Evolutionary conservation across 495 filamentous ascomycete species (phyloP), one percentile per base, ranked within the genome.

Genomic region (Poronia punctata): DNA sequence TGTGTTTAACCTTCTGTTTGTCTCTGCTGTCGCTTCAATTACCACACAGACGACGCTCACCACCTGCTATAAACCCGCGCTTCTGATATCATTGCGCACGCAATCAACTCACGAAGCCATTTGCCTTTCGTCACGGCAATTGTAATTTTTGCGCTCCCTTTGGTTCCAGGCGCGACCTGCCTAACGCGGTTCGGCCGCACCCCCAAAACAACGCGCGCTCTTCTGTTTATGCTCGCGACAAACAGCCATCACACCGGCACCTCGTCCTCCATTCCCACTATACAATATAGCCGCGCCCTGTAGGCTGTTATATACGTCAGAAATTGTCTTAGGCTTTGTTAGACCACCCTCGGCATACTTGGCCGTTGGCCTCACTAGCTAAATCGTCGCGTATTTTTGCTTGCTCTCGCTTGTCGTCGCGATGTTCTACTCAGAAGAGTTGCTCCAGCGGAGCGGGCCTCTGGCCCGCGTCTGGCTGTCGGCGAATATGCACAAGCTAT

Each of bases 381-480:
- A n/a, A n/a, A n/a, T n/a, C n/a, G n/a, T n/a, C n/a, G n/a, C n/a
- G n/a, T n/a, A n/a, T n/a, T n/a, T n/a, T n/a, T 59, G 56, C 38
- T 40, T 46, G 45, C 40, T 43, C 16, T 35, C 46, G 62, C 53
- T 60, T 63, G 64, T 61, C 51, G 35, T 52, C 73, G 67, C 61
- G 59, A 98, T 98, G 92, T 98, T 98, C 70, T 98, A 95, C 66
- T 95, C 92, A 16, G 90, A 95, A 70, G 88, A 88, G 32, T 78
- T 98, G 41, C 79, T 98, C 46, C 89, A 88, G 39, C 92, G 93
- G 79, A 95, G 88, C 35, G 92, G 93, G 73, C 88, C 92, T 52
- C 62, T 98, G 74, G 93, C 92, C 59, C 86, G 89, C 55, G 92
- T 95, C 65, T 97, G 92, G 92, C 78, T 97, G 45, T 95, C 90